Evolutionary conservation across 345 rosid genomes (phyloP).

Genomic region (Sisymbrium altissimum): DNA sequence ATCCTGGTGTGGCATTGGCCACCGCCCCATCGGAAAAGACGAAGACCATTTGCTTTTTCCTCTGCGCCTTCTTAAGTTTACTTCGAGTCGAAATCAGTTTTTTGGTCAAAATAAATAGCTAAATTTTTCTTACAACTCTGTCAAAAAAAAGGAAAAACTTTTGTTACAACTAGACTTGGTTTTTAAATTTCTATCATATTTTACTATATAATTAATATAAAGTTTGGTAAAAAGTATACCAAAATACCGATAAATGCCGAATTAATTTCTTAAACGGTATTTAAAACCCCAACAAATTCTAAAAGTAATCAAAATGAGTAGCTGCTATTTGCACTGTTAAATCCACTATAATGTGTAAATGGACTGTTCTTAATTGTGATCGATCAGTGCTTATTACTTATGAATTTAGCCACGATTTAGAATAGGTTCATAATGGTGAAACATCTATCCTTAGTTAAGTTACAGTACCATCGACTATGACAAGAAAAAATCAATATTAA

Average conservation of each 20-base stretch:
- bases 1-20: neutral
- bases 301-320: no score
- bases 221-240: no score
- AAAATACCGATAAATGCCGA: no score
- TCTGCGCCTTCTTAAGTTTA: neutral
- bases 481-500: neutral
- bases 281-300: no score
- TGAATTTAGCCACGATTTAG: neutral
- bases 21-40: slow-evolving; percentile 22
- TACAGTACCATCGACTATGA: no score
- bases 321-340: no score
- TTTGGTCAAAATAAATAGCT: neutral
- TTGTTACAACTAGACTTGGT: no score
- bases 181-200: no score
- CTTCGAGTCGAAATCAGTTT: neutral
- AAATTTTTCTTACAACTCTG: no score
- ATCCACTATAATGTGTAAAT: neutral
- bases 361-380: neutral
- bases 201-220: no score
- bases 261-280: no score
- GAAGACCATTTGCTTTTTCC: neutral
- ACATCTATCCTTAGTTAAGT: neutral
- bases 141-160: no score
- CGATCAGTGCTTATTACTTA: neutral
- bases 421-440: neutral